phyloP scores from a whole-genome alignment of 441 rosid genomes.

The Erodium moschatum region DNA sequence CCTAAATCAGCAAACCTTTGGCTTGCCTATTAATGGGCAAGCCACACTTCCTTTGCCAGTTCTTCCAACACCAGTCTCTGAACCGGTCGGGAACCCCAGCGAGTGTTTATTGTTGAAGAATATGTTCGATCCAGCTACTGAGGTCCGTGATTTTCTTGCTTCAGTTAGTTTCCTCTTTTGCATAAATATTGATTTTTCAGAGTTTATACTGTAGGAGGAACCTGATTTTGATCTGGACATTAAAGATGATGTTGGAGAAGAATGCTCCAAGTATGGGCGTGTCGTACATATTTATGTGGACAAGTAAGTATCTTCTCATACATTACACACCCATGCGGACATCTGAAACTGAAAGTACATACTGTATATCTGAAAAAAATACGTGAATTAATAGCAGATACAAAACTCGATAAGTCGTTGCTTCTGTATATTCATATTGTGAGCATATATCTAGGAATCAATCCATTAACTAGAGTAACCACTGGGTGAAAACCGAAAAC shows the following conservation, averaged over 20 bases:
- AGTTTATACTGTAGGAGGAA: slow-evolving; percentile 45
- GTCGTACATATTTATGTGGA: slow-evolving; percentile 67
- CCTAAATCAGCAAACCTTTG: slow-evolving; percentile 36
- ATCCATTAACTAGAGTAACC: background rate
- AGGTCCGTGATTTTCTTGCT: slow-evolving; percentile 37
- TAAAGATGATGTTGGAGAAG: slow-evolving; percentile 65
- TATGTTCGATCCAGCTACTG: slow-evolving; percentile 80
- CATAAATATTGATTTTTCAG: slow-evolving; percentile 11
- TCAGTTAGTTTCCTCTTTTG: background rate
- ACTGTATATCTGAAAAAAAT: too few relatives aligned
- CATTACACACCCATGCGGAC: too few relatives aligned
- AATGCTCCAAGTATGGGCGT: slow-evolving; percentile 69
- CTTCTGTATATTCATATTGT: too few relatives aligned
- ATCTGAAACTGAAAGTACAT: too few relatives aligned
- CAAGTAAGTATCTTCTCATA: slow-evolving; percentile 40
- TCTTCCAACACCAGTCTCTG: slow-evolving; percentile 43
- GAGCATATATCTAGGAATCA: too few relatives aligned
- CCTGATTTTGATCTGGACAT: slow-evolving; percentile 75
- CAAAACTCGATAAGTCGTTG: too few relatives aligned
- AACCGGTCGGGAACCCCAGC: slow-evolving; percentile 63
- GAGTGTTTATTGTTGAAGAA: slow-evolving; percentile 77
- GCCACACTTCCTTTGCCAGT: slow-evolving; percentile 29
- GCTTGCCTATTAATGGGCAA: slow-evolving; percentile 43
- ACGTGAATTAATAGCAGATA: background rate
- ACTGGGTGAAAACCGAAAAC: too few relatives aligned